Evolutionary conservation across 208 protist species (phyloP).

Genomic region (Crithidia sp.): DNA sequence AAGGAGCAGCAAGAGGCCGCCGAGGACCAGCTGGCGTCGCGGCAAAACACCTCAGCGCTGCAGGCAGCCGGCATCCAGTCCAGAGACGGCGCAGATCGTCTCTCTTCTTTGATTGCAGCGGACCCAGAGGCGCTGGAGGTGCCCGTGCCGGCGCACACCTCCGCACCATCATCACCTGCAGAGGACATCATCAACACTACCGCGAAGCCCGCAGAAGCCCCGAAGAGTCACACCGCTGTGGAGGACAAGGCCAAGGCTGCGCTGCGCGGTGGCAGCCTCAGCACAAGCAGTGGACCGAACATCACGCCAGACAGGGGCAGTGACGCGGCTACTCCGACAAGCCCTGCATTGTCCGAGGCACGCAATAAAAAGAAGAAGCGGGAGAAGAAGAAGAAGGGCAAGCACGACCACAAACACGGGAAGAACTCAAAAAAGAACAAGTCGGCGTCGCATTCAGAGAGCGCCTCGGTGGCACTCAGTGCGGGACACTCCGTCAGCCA

Average conservation of each 20-base stretch:
- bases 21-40: constrained; percentile 10
- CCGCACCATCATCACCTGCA: neutral
- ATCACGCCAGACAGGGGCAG: too few relatives aligned
- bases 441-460: too few relatives aligned
- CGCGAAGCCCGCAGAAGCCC: neutral
- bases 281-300: neutral
- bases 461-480: too few relatives aligned
- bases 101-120: neutral
- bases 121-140: constrained; percentile 5
- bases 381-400: too few relatives aligned
- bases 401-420: too few relatives aligned
- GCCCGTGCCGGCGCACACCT: neutral
- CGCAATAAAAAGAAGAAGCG: too few relatives aligned
- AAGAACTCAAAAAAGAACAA: too few relatives aligned
- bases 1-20: constrained; percentile 15
- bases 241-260: neutral
- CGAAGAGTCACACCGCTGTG: neutral
- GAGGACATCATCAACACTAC: neutral
- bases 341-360: too few relatives aligned
- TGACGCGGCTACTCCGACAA: too few relatives aligned
- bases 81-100: neutral
- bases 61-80: constrained; percentile 8
- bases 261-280: neutral
- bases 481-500: too few relatives aligned
- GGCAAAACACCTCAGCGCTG: constrained; percentile 9